Percentiles rank a stretch among this genome's conserved stretches.
Conservation (phyloP, 2,329 filamentous ascomycete species). For the Phyllachora maydis region DNA sequence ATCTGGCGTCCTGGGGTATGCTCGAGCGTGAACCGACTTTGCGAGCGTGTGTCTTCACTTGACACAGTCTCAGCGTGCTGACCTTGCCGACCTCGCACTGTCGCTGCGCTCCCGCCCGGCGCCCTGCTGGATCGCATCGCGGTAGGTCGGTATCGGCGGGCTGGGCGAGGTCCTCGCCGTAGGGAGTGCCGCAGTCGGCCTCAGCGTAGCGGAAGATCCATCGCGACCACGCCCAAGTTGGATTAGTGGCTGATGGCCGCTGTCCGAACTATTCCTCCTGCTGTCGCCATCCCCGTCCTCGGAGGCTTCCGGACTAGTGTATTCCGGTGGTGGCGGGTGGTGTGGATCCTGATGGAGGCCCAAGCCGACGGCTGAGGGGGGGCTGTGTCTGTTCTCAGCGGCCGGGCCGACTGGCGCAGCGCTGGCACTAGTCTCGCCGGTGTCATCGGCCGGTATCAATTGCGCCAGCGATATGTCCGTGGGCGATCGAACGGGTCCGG, state of each 20-base stretch:
- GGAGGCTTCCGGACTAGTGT: constrained; percentile 43
- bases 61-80: constrained; percentile 2
- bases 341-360: constrained; percentile 29
- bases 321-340: constrained; percentile 51
- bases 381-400: constrained; percentile 18
- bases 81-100: constrained; percentile 11
- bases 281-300: constrained; percentile 33
- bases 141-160: constrained; percentile 68
- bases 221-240: constrained; percentile 27
- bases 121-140: constrained; percentile 45
- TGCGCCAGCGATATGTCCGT: constrained; percentile 92
- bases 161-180: constrained; percentile 11
- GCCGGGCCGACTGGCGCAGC: constrained; percentile 13
- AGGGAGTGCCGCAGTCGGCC: constrained; percentile 7
- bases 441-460: constrained; percentile 49
- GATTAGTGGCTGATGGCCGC: constrained; percentile 31
- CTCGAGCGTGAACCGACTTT: too few relatives aligned
- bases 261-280: constrained; percentile 34
- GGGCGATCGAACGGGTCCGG: constrained; percentile 73
- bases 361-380: constrained; percentile 15
- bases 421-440: constrained; percentile 51
- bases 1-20: too few relatives aligned
- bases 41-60: too few relatives aligned
- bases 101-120: constrained; percentile 22
- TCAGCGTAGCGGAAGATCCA: constrained; percentile 21